A percentile compares a stretch with the other conserved stretches of the same genome.
phyloP scores from a whole-genome alignment of 176 grass and related monocot species.

The Stipa capillata region DNA sequence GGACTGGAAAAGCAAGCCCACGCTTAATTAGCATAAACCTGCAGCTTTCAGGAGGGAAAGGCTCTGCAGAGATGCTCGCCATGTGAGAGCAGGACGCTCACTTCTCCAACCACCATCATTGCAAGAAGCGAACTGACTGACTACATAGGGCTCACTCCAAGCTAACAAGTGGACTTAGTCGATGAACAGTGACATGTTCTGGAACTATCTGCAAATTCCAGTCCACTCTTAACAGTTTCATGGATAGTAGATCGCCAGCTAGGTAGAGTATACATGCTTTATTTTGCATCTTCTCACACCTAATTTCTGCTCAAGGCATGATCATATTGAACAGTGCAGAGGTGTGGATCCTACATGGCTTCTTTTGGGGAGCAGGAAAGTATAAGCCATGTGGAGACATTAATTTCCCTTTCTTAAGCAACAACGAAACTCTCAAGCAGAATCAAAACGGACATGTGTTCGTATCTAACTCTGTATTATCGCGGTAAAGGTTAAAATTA shows the following conservation, averaged over 20 bases:
- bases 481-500: no score
- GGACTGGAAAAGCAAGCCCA: background rate
- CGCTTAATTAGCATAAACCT: background rate
- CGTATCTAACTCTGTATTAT: background rate
- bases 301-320: background rate
- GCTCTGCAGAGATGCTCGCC: slow-evolving; percentile 5
- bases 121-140: background rate
- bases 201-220: background rate
- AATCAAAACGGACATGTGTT: background rate
- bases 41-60: slow-evolving; percentile 31
- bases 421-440: no score
- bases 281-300: background rate
- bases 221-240: background rate
- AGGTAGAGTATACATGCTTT: background rate
- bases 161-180: background rate
- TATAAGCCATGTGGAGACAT: slow-evolving; percentile 28
- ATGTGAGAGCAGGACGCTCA: background rate
- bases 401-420: slow-evolving; percentile 18
- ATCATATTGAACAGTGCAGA: background rate
- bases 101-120: slow-evolving; percentile 16
- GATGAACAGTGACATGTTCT: background rate
- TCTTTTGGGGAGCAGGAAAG: slow-evolving; percentile 29
- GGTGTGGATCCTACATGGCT: slow-evolving; percentile 12
- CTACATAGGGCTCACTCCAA: background rate
- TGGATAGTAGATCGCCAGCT: background rate